phyloP scores from a whole-genome alignment of 768 basidiomycete genomes.

The Dioszegia crocea region DNA sequence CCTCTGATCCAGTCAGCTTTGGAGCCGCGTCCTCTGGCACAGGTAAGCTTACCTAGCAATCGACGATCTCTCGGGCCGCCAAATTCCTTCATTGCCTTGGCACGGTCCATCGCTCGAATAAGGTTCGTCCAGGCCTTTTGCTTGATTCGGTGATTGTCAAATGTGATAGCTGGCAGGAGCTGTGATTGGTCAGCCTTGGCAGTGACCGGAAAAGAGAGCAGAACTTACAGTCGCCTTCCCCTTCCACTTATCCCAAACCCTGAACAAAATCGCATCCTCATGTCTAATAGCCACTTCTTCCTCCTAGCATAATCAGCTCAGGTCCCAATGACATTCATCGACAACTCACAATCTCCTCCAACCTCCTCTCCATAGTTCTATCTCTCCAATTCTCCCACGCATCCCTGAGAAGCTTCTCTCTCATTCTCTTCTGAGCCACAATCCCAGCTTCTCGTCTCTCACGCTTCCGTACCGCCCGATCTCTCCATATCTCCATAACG shows the following conservation, averaged over 20 bases:
- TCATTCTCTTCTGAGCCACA: background rate
- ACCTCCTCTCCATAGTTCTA: constrained; percentile 15
- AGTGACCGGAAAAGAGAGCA: background rate
- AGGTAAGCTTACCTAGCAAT: constrained; percentile 15
- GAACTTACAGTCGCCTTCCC: constrained; percentile 21
- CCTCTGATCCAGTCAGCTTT: constrained; percentile 9
- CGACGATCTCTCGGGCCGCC: constrained; percentile 6
- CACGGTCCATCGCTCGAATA: constrained; percentile 2
- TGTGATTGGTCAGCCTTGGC: background rate
- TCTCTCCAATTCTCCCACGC: constrained; percentile 20
- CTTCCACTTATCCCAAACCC: constrained; percentile 41
- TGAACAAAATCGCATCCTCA: constrained; percentile 38
- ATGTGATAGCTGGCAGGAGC: constrained; percentile 19
- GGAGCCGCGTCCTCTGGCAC: too few species aligned
- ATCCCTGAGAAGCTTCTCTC: background rate
- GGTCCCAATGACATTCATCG: background rate
- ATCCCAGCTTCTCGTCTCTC: constrained; percentile 1
- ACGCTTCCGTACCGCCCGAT: background rate
- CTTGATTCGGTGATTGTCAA: constrained; percentile 19
- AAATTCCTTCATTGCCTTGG: constrained; percentile 5
- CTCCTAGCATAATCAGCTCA: constrained; percentile 19
- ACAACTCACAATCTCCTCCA: constrained; percentile 21
- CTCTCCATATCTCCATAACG: background rate
- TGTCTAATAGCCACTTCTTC: constrained; percentile 26
- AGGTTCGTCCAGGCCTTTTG: constrained; percentile 14